Conservation (phyloP, 148 eudicot species). For the Cornus kousa region DNA sequence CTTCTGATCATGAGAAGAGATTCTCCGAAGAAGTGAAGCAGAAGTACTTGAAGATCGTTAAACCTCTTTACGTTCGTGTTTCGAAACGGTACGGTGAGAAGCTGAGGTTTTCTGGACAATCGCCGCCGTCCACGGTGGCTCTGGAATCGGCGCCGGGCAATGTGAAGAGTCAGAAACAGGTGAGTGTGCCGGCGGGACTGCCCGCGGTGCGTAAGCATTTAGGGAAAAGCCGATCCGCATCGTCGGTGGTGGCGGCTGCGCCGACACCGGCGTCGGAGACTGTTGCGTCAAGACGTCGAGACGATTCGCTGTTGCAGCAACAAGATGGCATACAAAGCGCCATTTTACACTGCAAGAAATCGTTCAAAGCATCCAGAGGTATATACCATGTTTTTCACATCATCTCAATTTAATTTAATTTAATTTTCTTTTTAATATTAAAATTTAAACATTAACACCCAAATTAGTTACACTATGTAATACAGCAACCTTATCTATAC, state of each 20-base stretch:
- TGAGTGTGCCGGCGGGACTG: constrained; percentile 53
- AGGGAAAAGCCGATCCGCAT: constrained; percentile 58
- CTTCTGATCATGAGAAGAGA: constrained; percentile 27
- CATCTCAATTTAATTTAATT: no score
- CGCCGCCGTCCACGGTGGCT: constrained; percentile 13
- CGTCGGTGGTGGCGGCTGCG: constrained; percentile 22
- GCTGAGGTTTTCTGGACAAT: constrained; percentile 33
- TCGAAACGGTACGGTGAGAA: constrained; percentile 47
- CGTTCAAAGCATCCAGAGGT: constrained; percentile 69
- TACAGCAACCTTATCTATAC: no score
- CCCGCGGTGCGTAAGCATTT: constrained; percentile 53
- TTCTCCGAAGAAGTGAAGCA: constrained; percentile 52
- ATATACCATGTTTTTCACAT: constrained; percentile 11
- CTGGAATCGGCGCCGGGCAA: neutral
- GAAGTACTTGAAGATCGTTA: constrained; percentile 65
- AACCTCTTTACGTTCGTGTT: constrained; percentile 59
- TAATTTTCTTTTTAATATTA: no score
- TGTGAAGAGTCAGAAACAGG: constrained; percentile 26
- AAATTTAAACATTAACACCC: no score
- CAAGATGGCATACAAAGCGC: constrained; percentile 95
- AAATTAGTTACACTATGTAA: no score
- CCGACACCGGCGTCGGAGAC: constrained; percentile 3
- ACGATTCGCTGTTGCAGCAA: constrained; percentile 78
- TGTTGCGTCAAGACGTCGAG: constrained; percentile 32
- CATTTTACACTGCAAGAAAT: constrained; percentile 86